A percentile compares a stretch with the other conserved stretches of the same genome.
phyloP scores from a whole-genome alignment of 202 grass and related monocot genomes.

The Thinopyrum obtusiflorum region DNA sequence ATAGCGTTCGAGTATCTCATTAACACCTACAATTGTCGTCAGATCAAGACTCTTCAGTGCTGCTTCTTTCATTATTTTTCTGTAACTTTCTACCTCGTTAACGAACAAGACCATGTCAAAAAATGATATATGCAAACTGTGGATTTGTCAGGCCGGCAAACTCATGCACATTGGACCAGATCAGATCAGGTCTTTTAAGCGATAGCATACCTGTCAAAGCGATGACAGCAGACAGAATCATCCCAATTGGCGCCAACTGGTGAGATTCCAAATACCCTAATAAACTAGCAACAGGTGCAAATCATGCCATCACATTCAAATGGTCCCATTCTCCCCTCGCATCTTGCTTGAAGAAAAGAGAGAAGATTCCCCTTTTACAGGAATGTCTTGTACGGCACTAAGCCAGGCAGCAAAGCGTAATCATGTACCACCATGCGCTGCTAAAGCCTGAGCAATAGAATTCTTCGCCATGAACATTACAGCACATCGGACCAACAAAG shows the following conservation, averaged over 20 bases:
- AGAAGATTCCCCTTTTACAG: slow-evolving; percentile 34
- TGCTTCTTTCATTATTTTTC: not conserved
- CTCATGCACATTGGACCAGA: slow-evolving; percentile 21
- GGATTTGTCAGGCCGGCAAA: not conserved
- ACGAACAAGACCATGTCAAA: too few relatives aligned
- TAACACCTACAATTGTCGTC: not conserved
- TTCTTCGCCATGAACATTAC: slow-evolving; percentile 19
- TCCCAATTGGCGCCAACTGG: slow-evolving; percentile 30
- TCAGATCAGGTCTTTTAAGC: not conserved
- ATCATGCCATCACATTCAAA: slow-evolving; percentile 26
- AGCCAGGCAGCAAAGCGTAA: slow-evolving; percentile 24
- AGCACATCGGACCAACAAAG: not conserved
- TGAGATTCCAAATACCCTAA: slow-evolving; percentile 7
- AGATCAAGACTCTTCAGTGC: not conserved
- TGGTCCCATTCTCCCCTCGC: slow-evolving; percentile 27
- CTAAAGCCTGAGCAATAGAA: slow-evolving; percentile 30
- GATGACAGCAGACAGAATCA: not conserved
- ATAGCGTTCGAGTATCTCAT: not conserved
- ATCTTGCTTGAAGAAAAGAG: slow-evolving; percentile 36
- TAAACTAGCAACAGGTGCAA: not conserved
- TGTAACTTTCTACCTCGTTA: too few relatives aligned
- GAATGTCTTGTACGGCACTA: slow-evolving; percentile 17
- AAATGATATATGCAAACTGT: too few relatives aligned
- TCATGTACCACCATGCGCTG: slow-evolving; percentile 17
- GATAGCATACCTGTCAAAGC: slow-evolving; percentile 16